Evolutionary conservation across 2,329 filamentous ascomycete species (phyloP).

Genomic region (Aureobasidium sp.): DNA sequence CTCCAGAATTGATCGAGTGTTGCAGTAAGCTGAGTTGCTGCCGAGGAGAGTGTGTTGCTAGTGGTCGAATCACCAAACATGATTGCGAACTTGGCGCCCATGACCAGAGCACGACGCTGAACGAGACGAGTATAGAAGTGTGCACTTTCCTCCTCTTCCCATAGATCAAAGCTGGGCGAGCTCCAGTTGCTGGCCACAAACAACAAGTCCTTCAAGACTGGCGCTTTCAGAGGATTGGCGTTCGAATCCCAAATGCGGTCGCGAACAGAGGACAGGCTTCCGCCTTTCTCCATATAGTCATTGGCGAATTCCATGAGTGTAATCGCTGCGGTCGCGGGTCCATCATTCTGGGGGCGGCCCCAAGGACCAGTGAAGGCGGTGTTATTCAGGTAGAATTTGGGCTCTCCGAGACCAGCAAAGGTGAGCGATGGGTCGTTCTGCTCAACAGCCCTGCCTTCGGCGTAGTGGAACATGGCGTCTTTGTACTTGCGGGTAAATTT

Average conservation of each 20-base stretch:
- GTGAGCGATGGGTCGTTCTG: constrained; percentile 24
- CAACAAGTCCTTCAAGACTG: constrained; percentile 23
- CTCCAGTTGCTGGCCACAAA: constrained; percentile 27
- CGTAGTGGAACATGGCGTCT: constrained; percentile 22
- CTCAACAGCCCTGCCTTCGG: constrained; percentile 22
- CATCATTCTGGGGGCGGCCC: constrained; percentile 28
- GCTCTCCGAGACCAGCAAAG: constrained; percentile 25
- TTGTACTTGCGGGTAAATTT: constrained; percentile 19
- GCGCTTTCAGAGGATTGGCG: constrained; percentile 19
- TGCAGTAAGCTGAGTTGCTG: constrained; percentile 20
- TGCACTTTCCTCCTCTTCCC: constrained; percentile 25
- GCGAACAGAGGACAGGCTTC: constrained; percentile 20
- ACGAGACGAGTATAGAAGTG: constrained; percentile 27
- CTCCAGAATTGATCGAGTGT: constrained; percentile 27
- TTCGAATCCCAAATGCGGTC: constrained; percentile 24
- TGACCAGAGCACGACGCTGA: constrained; percentile 23
- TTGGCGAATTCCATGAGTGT: constrained; percentile 26
- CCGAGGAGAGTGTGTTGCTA: constrained; percentile 20
- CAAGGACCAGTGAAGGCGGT: constrained; percentile 24
- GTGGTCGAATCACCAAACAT: constrained; percentile 23
- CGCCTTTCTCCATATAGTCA: constrained; percentile 22
- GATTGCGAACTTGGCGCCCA: constrained; percentile 23
- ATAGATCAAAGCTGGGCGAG: constrained; percentile 23
- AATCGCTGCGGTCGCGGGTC: constrained; percentile 24
- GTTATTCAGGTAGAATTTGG: constrained; percentile 27